Percentiles rank a stretch among this genome's conserved stretches.
phyloP scores from a whole-genome alignment of 140 eudicot genomes.

The Flaveria floridana region DNA sequence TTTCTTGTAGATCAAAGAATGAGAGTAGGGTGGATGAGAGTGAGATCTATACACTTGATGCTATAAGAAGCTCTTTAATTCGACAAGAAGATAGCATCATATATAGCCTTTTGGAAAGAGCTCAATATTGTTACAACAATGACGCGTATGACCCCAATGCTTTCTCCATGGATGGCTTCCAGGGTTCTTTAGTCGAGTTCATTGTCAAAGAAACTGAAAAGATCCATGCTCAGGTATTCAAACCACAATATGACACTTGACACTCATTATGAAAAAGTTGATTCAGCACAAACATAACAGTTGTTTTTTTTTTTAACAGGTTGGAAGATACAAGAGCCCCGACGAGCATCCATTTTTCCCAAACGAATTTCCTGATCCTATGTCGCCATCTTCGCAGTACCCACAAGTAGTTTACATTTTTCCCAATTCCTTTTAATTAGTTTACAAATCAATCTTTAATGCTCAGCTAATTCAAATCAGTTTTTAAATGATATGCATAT shows the following conservation, averaged over 20 bases:
- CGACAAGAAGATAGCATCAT: constrained; percentile 96
- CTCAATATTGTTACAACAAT: constrained; percentile 75
- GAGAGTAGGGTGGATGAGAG: constrained; percentile 68
- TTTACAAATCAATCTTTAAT: not conserved
- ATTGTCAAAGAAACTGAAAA: constrained; percentile 84
- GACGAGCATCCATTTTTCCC: constrained; percentile 97
- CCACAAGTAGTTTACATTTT: constrained; percentile 59
- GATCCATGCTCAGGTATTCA: constrained; percentile 68
- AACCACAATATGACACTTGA: constrained; percentile 16
- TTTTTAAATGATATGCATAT: constrained; percentile 27
- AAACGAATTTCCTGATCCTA: constrained; percentile 58
- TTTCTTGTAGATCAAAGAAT: constrained; percentile 35
- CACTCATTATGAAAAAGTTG: not conserved
- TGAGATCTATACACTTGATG: constrained; percentile 68
- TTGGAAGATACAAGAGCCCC: constrained; percentile 85
- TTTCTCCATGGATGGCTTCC: constrained; percentile 61
- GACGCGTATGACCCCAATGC: constrained; percentile 78
- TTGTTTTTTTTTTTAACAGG: constrained; percentile 35
- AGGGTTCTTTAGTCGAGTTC: constrained; percentile 80
- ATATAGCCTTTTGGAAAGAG: constrained; percentile 82
- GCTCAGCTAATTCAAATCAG: not conserved
- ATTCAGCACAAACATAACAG: constrained; percentile 14
- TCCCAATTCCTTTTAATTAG: not conserved
- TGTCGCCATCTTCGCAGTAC: constrained; percentile 74
- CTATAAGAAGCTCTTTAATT: constrained; percentile 73